Percentiles rank a stretch among this genome's conserved stretches.
Evolutionary conservation across 306 rosid genomes (phyloP).

Genomic region (Elaeagnus macrophylla): DNA sequence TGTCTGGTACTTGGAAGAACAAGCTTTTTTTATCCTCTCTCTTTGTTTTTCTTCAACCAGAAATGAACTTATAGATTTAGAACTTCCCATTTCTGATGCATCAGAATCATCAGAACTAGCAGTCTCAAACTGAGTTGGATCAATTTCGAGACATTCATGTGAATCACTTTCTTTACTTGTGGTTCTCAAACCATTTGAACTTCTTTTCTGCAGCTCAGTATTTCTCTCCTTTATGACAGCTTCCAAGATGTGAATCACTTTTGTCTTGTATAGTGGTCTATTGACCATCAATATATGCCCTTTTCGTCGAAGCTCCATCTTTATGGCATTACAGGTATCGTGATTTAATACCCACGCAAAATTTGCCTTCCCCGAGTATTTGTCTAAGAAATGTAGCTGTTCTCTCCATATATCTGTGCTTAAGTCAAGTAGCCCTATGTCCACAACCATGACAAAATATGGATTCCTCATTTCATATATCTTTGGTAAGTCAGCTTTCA

Average conservation of each 20-base stretch:
- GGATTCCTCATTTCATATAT: slow-evolving; percentile 62
- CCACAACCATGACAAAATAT: slow-evolving; percentile 58
- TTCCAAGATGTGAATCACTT: slow-evolving; percentile 77
- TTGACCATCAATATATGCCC: slow-evolving; percentile 68
- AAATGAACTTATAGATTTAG: slow-evolving; percentile 23
- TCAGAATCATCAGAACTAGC: slow-evolving; percentile 89
- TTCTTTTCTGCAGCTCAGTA: slow-evolving; percentile 51
- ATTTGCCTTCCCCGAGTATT: slow-evolving; percentile 65
- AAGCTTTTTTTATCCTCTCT: slow-evolving; percentile 22
- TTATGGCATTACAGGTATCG: slow-evolving; percentile 70
- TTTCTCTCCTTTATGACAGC: slow-evolving; percentile 60
- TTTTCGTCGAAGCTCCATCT: slow-evolving; percentile 85
- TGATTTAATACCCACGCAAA: slow-evolving; percentile 88
- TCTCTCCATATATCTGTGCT: slow-evolving; percentile 99
- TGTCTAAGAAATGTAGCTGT: slow-evolving; percentile 76
- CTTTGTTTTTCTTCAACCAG: slow-evolving; percentile 31
- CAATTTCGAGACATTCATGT: slow-evolving; percentile 80
- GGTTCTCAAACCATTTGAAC: slow-evolving; percentile 24
- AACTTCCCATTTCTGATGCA: slow-evolving; percentile 31
- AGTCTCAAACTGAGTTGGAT: slow-evolving; percentile 64
- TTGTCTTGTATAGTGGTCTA: slow-evolving; percentile 76
- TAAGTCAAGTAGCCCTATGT: slow-evolving; percentile 80
- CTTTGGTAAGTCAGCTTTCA: slow-evolving; percentile 44
- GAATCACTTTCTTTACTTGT: slow-evolving; percentile 45
- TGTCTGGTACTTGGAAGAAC: slow-evolving; percentile 32